phyloP scores from a whole-genome alignment of 2,329 filamentous ascomycete species.

The Neopestalotiopsis sp. region DNA sequence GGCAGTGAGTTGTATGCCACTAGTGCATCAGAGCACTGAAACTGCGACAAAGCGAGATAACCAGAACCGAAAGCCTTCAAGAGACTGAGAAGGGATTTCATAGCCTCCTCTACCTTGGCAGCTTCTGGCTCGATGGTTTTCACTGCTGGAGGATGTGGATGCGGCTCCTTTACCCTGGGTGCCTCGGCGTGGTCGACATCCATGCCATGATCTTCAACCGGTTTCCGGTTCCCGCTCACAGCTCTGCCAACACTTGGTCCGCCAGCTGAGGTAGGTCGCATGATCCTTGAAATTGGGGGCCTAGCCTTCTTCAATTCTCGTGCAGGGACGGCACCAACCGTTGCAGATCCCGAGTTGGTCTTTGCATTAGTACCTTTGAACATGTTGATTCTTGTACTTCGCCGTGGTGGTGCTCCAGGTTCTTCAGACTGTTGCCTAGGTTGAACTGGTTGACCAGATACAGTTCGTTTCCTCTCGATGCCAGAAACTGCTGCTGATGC shows the following conservation, averaged over 20 bases:
- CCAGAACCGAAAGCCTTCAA: slow-evolving; percentile 82
- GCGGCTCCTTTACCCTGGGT: slow-evolving; percentile 48
- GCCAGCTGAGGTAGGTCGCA: slow-evolving; percentile 67
- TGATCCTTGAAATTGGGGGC: slow-evolving; percentile 69
- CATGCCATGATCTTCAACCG: slow-evolving; percentile 66
- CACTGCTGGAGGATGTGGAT: slow-evolving; percentile 41
- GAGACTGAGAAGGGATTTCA: slow-evolving; percentile 79
- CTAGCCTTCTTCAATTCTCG: slow-evolving; percentile 86
- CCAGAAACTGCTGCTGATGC: slow-evolving; percentile 45
- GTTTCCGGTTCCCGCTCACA: slow-evolving; percentile 89
- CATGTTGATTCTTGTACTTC: slow-evolving; percentile 73
- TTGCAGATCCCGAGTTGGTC: slow-evolving; percentile 60
- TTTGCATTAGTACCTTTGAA: slow-evolving; percentile 73
- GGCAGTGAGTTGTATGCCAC: slow-evolving; percentile 75
- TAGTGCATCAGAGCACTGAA: slow-evolving; percentile 78
- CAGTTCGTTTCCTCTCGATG: slow-evolving; percentile 81
- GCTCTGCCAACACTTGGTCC: slow-evolving; percentile 79
- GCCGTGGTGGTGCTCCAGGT: slow-evolving; percentile 65
- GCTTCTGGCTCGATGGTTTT: slow-evolving; percentile 57
- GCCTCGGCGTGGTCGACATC: slow-evolving; percentile 73
- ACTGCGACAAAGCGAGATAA: slow-evolving; percentile 79
- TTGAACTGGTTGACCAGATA: slow-evolving; percentile 79
- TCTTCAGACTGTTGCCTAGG: slow-evolving; percentile 62
- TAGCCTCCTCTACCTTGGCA: slow-evolving; percentile 73
- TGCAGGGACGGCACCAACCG: slow-evolving; percentile 63